Percentiles rank a stretch among this genome's conserved stretches.
These are phyloP conservation scores for Akebia trifoliata DNA, from an alignment of 164 flowering plant species.

Conservation along the genomic window DNA sequence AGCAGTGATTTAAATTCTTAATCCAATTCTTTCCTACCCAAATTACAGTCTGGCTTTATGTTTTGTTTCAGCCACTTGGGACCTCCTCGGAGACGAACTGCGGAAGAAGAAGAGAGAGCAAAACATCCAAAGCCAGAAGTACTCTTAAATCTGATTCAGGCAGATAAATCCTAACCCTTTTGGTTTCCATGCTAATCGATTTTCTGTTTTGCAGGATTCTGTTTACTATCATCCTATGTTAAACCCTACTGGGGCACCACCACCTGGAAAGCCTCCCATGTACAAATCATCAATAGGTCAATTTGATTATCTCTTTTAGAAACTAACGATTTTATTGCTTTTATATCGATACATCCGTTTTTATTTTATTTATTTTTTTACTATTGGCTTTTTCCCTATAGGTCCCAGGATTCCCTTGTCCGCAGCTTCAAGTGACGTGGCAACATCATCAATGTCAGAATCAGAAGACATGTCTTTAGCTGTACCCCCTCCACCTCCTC, in stretches of 20 bases:
- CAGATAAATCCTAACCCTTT: not conserved
- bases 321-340: not conserved
- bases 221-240: slow-evolving; percentile 93
- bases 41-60: slow-evolving; percentile 11
- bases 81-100: slow-evolving; percentile 67
- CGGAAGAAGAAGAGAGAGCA: slow-evolving; percentile 88
- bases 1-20: not conserved
- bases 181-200: slow-evolving; percentile 5
- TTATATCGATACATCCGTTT: not conserved
- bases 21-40: not conserved
- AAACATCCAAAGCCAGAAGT: slow-evolving; percentile 94
- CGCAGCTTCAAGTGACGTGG: slow-evolving; percentile 53
- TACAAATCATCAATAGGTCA: slow-evolving; percentile 89
- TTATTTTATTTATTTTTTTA: not conserved
- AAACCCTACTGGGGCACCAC: slow-evolving; percentile 98
- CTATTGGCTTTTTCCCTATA: slow-evolving; percentile 23
- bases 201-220: slow-evolving; percentile 70
- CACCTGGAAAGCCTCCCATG: slow-evolving; percentile 99
- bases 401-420: slow-evolving; percentile 82
- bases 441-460: slow-evolving; percentile 64
- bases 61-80: slow-evolving; percentile 79
- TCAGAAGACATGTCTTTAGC: slow-evolving; percentile 51
- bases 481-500: slow-evolving; percentile 73
- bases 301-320: not conserved
- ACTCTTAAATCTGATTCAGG: slow-evolving; percentile 11